A percentile compares a stretch with the other conserved stretches of the same genome.
Conservation (phyloP, 805 yeast species). For the Jamesozyma rosinii region DNA sequence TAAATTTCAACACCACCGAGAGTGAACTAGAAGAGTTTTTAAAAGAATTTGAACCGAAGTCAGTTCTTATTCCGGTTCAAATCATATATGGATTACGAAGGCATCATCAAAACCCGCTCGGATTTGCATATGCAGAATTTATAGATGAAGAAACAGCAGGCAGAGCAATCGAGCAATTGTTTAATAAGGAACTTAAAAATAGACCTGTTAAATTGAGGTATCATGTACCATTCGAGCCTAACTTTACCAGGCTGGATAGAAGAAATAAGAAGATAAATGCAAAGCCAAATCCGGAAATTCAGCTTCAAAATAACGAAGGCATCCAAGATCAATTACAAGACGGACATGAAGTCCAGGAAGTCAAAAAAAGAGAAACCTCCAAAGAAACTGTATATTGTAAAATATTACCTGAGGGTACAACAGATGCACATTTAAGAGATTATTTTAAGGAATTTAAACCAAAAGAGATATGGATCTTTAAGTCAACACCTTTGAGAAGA, state of each 20-base stretch:
- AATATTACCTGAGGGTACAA: conserved; percentile 32
- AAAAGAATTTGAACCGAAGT: conserved; percentile 34
- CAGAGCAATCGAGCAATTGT: conserved; percentile 52
- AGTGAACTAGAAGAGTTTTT: conserved; percentile 41
- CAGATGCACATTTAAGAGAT: conserved; percentile 38
- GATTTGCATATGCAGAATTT: conserved; percentile 79
- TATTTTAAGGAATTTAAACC: conserved; percentile 40
- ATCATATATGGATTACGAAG: conserved; percentile 40
- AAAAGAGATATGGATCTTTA: conserved; percentile 40
- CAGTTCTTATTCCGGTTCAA: conserved; percentile 47
- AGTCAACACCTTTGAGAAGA: conserved; percentile 9
- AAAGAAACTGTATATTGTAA: conserved; percentile 40
- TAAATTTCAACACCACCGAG: conserved; percentile 45
- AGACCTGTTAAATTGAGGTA: conserved; percentile 34
- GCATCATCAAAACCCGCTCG: conserved; percentile 38
- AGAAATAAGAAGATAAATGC: background rate
- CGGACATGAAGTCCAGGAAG: background rate
- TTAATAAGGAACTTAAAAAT: conserved; percentile 48
- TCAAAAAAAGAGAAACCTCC: conserved; percentile 23
- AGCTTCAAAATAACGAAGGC: background rate
- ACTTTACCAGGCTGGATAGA: conserved; percentile 1
- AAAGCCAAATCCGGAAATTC: background rate
- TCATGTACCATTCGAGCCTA: conserved; percentile 37
- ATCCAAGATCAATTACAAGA: background rate
- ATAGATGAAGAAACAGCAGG: conserved; percentile 53